Evolutionary conservation across 1,139 yeast species (phyloP).

Genomic region (Scheffersomyces cryptocercus): DNA sequence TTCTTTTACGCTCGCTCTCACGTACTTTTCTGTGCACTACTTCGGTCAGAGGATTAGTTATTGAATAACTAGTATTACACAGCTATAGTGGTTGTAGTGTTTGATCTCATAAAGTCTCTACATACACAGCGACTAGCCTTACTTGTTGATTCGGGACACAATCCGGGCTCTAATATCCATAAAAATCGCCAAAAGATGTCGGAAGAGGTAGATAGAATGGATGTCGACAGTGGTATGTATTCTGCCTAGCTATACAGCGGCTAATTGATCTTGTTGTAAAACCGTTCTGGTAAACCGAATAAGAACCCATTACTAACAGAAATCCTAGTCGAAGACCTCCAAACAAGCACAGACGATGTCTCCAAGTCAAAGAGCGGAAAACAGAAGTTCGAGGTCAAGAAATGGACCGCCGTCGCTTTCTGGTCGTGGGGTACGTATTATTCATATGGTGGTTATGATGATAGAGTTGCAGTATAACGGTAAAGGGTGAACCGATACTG

Average conservation of each 20-base stretch:
- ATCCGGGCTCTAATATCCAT: background rate
- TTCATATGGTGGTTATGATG: background rate
- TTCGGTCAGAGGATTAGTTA: too few species aligned
- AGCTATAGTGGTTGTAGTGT: too few species aligned
- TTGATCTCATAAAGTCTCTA: too few species aligned
- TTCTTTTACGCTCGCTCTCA: too few species aligned
- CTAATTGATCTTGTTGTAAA: too few species aligned
- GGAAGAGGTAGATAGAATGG: conserved; percentile 28
- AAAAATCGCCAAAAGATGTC: conserved; percentile 10
- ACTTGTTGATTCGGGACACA: too few species aligned
- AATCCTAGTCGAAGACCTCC: background rate
- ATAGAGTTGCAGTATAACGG: background rate
- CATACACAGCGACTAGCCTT: too few species aligned
- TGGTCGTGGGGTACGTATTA: conserved; percentile 91
- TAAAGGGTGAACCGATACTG: too few species aligned
- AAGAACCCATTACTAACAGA: too few species aligned
- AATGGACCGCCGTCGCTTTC: conserved; percentile 98
- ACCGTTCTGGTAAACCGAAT: too few species aligned
- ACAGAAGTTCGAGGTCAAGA: conserved; percentile 49
- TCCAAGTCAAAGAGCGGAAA: conserved; percentile 20
- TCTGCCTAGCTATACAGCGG: conserved; percentile 22
- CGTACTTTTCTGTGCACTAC: too few species aligned
- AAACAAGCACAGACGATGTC: conserved; percentile 10
- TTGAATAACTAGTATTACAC: too few species aligned
- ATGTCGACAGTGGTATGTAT: conserved; percentile 33